Conservation (phyloP, 225 moss, liverwort and hornwort genomes). For the Rhytidiadelphus loreus region DNA sequence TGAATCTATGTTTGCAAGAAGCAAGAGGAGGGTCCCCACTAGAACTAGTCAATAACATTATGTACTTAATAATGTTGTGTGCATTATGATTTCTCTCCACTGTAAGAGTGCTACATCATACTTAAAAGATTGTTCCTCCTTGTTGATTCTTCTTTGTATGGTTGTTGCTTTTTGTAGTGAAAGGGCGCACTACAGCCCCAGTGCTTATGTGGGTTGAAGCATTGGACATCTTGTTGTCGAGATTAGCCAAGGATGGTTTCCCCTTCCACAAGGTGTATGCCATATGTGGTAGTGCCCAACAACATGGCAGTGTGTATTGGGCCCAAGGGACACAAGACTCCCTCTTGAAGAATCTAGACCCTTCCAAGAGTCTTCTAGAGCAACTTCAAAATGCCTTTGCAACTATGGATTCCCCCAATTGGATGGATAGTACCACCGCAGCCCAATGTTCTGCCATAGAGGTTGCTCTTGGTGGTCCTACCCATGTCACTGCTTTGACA, state of each 20-base stretch:
- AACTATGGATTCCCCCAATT: slow-evolving; percentile 49
- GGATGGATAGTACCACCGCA: slow-evolving; percentile 88
- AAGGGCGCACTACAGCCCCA: slow-evolving; percentile 59
- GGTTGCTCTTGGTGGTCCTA: slow-evolving; percentile 54
- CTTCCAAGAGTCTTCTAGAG: slow-evolving; percentile 15
- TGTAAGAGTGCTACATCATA: neutral
- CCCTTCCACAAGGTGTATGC: slow-evolving; percentile 62
- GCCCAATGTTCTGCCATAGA: slow-evolving; percentile 69
- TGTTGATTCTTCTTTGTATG: neutral
- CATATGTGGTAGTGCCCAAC: slow-evolving; percentile 89
- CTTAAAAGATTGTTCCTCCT: neutral
- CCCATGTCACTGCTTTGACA: slow-evolving; percentile 43
- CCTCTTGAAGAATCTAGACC: slow-evolving; percentile 21
- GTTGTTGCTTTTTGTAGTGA: neutral
- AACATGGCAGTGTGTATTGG: slow-evolving; percentile 92
- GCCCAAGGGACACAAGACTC: slow-evolving; percentile 17
- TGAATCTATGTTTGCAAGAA: neutral
- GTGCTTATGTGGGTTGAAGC: slow-evolving; percentile 89
- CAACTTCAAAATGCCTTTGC: slow-evolving; percentile 56
- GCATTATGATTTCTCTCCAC: neutral
- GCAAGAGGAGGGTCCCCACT: neutral
- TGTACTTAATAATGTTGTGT: neutral
- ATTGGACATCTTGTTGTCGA: slow-evolving; percentile 39
- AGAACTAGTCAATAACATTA: neutral
- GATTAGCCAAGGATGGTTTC: slow-evolving; percentile 38